Base-by-base conservation (phyloP, 2,329 filamentous ascomycete species). In the Ascosphaera aggregata region DNA sequence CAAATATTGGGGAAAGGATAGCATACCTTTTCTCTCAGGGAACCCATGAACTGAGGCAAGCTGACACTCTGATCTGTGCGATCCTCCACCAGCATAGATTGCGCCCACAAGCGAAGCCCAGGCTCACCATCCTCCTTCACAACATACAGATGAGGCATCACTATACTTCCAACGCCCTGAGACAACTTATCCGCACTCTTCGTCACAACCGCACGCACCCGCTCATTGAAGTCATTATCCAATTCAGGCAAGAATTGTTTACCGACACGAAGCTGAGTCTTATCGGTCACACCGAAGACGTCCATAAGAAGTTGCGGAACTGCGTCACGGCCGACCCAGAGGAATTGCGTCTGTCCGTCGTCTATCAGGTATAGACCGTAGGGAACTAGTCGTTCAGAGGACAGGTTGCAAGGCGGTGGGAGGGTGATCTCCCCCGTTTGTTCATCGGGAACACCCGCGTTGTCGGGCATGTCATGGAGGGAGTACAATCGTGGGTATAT, bases 281-380 rank as follows among this genome's bases (percentile, higher is more conserved):
- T 75, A 58, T 94, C 85, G 36, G 76, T 67, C 9, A 89, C 67
- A 18, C 84, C 86, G 54, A 98, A 98, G 4, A 95, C 86, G 50
- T 98, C 89, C 39, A 69, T 60, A 32, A 95, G 65, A 22, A 98
- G 68, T 52, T 92, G 82, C 1, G 84, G 82, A 19, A 98, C 82
- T 1, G 86, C 78, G 47, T 98, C 86, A 27, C 85, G 75, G 11
- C 89, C 89, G 16, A 95, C 69, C 89, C 89, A 98, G 37, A 98
- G 61, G 67, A 98, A 98, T 55, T 98, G 89, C 4, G 82, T 94
- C 58, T 94, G 86, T 2, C 85, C 85, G 51, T 98, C 89, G 50
- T 98, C 89, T 49, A 98, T 89, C 42, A 98, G 69, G 58, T 98
- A 98, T 15, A 98, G 64, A 19, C 89, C 89, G 52, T 91, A 93